These are phyloP conservation scores for Scedosporium boydii DNA, from an alignment of 2,329 filamentous ascomycete genomes.

Conservation along the genomic window DNA sequence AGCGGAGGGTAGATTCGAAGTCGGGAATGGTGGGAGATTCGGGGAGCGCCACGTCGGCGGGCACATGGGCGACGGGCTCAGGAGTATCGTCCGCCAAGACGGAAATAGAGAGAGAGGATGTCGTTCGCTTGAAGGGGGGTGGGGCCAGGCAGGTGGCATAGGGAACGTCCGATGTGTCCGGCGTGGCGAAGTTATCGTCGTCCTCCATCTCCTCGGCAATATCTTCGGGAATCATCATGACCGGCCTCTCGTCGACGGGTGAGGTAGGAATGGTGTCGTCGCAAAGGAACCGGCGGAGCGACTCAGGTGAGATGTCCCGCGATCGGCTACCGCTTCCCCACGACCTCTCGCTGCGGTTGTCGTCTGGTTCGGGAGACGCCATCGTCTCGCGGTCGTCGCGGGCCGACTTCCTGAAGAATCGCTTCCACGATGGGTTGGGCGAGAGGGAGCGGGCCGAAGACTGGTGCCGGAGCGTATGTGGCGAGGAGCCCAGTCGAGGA, in stretches of 20 bases:
- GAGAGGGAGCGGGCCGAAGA: conserved; percentile 39
- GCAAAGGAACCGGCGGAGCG: conserved; percentile 39
- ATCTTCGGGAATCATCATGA: conserved; percentile 23
- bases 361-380: background rate
- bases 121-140: conserved; percentile 36
- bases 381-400: conserved; percentile 16
- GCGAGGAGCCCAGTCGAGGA: conserved; percentile 20
- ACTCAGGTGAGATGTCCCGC: conserved; percentile 47
- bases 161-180: conserved; percentile 33
- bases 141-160: conserved; percentile 41
- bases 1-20: conserved; percentile 10
- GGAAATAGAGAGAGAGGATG: conserved; percentile 16
- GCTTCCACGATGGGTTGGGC: conserved; percentile 39
- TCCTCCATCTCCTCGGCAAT: conserved; percentile 41
- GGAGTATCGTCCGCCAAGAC: conserved; percentile 6
- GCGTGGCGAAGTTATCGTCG: conserved; percentile 54
- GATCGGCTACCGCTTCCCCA: conserved; percentile 16
- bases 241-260: conserved; percentile 5
- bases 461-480: conserved; percentile 18
- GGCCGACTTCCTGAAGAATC: conserved; percentile 36
- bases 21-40: conserved; percentile 5
- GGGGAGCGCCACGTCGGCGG: background rate
- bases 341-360: conserved; percentile 19
- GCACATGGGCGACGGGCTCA: background rate
- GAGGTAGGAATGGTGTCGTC: conserved; percentile 25